These are phyloP conservation scores for Somion occarium DNA, from an alignment of 1,284 basidiomycete species.

Conservation along the genomic window DNA sequence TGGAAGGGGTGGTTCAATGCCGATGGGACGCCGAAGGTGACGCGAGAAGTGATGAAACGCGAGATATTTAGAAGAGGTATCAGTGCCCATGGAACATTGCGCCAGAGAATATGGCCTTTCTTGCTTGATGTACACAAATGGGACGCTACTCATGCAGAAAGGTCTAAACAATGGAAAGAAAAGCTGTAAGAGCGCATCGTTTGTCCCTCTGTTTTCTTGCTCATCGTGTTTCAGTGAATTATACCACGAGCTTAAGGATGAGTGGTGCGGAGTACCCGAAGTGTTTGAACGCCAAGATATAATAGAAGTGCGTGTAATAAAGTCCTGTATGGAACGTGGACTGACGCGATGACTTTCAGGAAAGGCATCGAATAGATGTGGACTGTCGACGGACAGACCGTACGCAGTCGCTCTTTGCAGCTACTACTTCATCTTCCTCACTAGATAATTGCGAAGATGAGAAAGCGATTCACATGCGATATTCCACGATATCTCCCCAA, in stretches of 20 bases:
- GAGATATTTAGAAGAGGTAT: constrained; percentile 79
- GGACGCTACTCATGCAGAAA: constrained; percentile 55
- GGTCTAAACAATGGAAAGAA: constrained; percentile 51
- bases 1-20: constrained; percentile 72
- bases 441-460: constrained; percentile 41
- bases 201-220: constrained; percentile 2
- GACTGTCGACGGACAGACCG: constrained; percentile 98
- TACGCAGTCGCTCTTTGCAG: constrained; percentile 76
- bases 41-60: constrained; percentile 62
- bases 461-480: constrained; percentile 46
- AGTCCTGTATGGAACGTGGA: constrained; percentile 92
- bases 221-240: constrained; percentile 44
- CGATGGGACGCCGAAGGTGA: constrained; percentile 65
- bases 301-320: constrained; percentile 68
- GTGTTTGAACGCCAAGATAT: constrained; percentile 74
- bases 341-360: constrained; percentile 77
- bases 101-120: constrained; percentile 86
- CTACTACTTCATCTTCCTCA: constrained; percentile 34
- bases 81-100: constrained; percentile 42
- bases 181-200: constrained; percentile 48
- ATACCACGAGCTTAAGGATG: constrained; percentile 67
- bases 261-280: constrained; percentile 81
- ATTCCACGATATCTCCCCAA: constrained; percentile 68
- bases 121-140: constrained; percentile 83
- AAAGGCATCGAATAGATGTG: constrained; percentile 88